A percentile compares a stretch with the other conserved stretches of the same genome.
Conservation (phyloP, 2,329 filamentous ascomycete genomes). For the Cladosporium sp. region DNA sequence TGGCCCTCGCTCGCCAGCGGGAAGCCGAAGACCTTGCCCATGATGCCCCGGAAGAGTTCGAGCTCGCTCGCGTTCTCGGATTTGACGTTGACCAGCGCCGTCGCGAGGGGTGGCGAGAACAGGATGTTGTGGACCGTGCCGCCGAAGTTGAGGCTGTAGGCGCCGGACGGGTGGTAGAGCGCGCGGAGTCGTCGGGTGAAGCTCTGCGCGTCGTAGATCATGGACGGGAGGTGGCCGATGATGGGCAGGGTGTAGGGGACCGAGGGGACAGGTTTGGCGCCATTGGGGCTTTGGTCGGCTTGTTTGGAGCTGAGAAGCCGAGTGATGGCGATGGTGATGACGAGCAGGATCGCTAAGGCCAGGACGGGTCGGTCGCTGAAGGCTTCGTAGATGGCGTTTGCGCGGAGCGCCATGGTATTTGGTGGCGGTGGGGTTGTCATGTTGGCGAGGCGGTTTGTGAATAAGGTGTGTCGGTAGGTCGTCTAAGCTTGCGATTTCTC, state of each 20-base stretch:
- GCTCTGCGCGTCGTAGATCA: conserved; percentile 38
- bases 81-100: conserved; percentile 35
- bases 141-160: conserved; percentile 46
- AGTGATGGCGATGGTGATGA: conserved; percentile 19
- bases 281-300: conserved; percentile 14
- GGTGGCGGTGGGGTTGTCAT: not conserved
- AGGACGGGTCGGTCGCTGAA: conserved; percentile 8
- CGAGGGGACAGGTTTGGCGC: conserved; percentile 36
- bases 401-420: not conserved
- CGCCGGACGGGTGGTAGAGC: conserved; percentile 31
- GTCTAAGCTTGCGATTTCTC: no score
- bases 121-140: conserved; percentile 47
- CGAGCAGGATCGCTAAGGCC: conserved; percentile 11
- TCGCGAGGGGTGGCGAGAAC: conserved; percentile 42
- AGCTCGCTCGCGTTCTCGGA: conserved; percentile 27
- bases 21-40: conserved; percentile 38
- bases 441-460: not conserved
- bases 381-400: conserved; percentile 2
- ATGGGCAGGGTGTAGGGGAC: conserved; percentile 56
- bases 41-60: conserved; percentile 21
- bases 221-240: conserved; percentile 49
- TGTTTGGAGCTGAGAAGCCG: conserved; percentile 12
- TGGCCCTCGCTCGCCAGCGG: conserved; percentile 30
- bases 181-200: conserved; percentile 39
- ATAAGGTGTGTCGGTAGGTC: no score